Evolutionary conservation across 2,329 filamentous ascomycete genomes (phyloP), one percentile per base, ranked within the genome.

Genomic region (Orbilia javanica): DNA sequence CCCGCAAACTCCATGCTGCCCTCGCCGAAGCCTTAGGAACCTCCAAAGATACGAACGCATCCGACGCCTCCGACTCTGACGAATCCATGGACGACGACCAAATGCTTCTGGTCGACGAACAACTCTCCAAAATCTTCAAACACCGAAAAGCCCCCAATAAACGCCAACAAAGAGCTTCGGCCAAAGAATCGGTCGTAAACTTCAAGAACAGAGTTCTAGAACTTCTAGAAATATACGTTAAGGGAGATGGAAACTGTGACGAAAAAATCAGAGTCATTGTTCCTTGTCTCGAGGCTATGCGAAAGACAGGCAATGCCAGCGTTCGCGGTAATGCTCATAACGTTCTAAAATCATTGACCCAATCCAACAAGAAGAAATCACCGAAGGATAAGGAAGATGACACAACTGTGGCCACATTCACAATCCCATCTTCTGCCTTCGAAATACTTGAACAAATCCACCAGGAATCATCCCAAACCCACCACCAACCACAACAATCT

Each of bases 171-270:
- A 92, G 92, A 82, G 93, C 93, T 83, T 92, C 95, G 77, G 94
- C 95, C 68, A 96, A 93, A 83, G 92, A 95, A 81, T 93, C 90
- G 20, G 93, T 98, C 82, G 86, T 97, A 82, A 94, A 95, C 84
- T 97, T 99, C 88, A 99, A 99, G 86, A 93, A 93, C 84, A 92
- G 94, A 48, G 91, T 97, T 4, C 88, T 98, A 3, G 96, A 98
- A 82, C 88, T 98, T 0, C 87, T 98, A 10, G 89, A 92, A 77
- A 92, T 96, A 79, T 98, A 93, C 84, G 87, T 96, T 80, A 94
- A 92, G 83, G 91, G 92, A 81, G 91, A 96, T 84, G 67, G 44
- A 20, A 73, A 42, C 22, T 52, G 31, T 13, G 75, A 79, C 8
- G 53, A 64, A 2, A 73, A 72, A 48, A 53, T 79, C 10, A 42